Base-by-base conservation (phyloP, 1,284 basidiomycete genomes). In the Melampsora americana region DNA sequence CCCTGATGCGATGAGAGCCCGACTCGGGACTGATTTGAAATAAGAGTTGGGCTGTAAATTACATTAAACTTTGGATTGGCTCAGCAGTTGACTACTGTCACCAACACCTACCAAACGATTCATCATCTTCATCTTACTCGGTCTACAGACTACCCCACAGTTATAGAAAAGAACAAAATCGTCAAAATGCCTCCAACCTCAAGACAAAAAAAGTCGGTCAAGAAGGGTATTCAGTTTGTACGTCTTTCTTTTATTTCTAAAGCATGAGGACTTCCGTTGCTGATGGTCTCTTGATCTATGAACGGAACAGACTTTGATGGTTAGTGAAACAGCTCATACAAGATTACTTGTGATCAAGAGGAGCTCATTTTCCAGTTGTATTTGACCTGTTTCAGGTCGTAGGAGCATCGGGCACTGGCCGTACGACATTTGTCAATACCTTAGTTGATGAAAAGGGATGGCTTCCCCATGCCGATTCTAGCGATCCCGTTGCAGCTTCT, bases 381-480 rank as follows among this genome's bases (percentile, higher is more conserved):
- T 9, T 30, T 20, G 3, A 30, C 61, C 16, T 62, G 26, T 62
- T 62, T 11, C 28, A 76, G 73, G 73, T 76, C 62, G 73, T 76
- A 9, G 95, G 94, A 86, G 91, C 93, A 74, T 95, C 93, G 83
- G 95, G 95, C 68, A 94, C 93, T 77, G 95, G 95, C 74, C 91
- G 94, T 77, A 97, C 95, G 77, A 98, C 95, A 69, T 97, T 98
- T 83, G 93, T 97, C 82, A 98, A 98, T 86, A 98, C 94, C 59
- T 90, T 97, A 26, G 73, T 76, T 35, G 73, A 76, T 44, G n/a
- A 69, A 68, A 76, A 69, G 44, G 73, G 73, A 62, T 76, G 73
- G 73, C 46, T 76, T 11, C 26, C 53, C 20, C 73, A 76, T 69
- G 44, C 66, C 46, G 73, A 76, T 42, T 76, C 59, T 42, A 69